Evolutionary conservation across 768 basidiomycete species (phyloP), one percentile per base, ranked within the genome.

Genomic region (Xerocomus brunneocitrinus): DNA sequence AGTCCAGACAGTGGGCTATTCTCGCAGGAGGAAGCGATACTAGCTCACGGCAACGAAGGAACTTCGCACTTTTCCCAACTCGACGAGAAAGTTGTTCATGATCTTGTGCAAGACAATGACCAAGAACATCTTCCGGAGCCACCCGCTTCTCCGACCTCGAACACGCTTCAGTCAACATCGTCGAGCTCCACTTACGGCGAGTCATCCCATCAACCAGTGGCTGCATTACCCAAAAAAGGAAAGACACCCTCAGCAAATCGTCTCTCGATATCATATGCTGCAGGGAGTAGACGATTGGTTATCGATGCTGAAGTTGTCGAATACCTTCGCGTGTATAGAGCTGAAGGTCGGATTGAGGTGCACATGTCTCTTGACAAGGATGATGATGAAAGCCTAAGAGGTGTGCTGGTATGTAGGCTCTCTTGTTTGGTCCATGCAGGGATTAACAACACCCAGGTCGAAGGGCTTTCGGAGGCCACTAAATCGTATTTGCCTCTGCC

Each of bases 251-350:
- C 89, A 39, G 85, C 88, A 30, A 91, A 91, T 61, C 82, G 89
- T 16, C 71, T 99, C n/a, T 97, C 95, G 8, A 93, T 98, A 67
- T 89, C 95, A 0, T 99, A 97, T 70, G 92, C 93, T 52, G 86
- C 86, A 41, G 93, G 92, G 47, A 86, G 86, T 54, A 78, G 91
- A 46, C 80, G 97, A 38, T 76, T 99, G 47, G 87, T 97, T 27
- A 77, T 98, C 53, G 87, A 98, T 67, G 89, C 95, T 2, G 87
- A 88, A 58, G 82, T 89, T 28, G 91, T 98, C 22, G 83, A 91
- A 39, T 79, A 77, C 46, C 76, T 99, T 51, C 85, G 83, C 60
- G 80, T 99, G 9, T 87, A 82, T 69, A 80, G 97, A 38, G 78
- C 78, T 31, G 88, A 91, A 49, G 94, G 91, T 34, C 84, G 86